Percentiles rank a stretch among this genome's conserved stretches.
Evolutionary conservation across 2,329 filamentous ascomycete species (phyloP).

Genomic region (Phaeosphaeriaceae sp.): DNA sequence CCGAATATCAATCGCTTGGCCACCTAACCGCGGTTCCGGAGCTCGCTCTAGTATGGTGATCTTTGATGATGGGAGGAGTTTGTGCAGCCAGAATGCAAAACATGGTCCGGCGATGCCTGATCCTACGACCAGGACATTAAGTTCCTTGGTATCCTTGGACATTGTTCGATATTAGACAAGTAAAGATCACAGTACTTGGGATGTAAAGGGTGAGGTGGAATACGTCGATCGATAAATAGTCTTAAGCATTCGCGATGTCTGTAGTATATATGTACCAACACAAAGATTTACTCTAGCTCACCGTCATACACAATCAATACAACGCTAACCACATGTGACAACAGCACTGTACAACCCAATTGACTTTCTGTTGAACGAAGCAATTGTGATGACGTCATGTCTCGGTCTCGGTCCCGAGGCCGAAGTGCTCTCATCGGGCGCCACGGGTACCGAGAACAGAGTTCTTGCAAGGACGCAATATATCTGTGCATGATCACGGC

Average conservation of each 20-base stretch:
- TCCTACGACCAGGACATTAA: conserved; percentile 38
- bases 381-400: not conserved
- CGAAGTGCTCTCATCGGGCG: not conserved
- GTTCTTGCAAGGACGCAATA: too few relatives aligned
- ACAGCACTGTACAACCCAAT: not conserved
- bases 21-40: conserved; percentile 52
- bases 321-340: not conserved
- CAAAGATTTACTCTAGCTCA: not conserved
- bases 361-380: not conserved
- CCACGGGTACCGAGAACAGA: too few relatives aligned
- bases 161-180: not conserved
- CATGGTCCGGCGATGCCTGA: conserved; percentile 44
- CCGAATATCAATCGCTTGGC: conserved; percentile 63
- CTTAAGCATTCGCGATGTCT: not conserved
- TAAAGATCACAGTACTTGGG: not conserved
- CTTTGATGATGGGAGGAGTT: conserved; percentile 32
- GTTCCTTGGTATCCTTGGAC: not conserved
- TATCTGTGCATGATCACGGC: too few relatives aligned
- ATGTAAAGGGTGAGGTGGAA: not conserved
- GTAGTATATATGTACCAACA: not conserved
- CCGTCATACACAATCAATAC: not conserved
- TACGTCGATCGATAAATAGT: not conserved
- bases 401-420: not conserved
- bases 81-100: conserved; percentile 61
- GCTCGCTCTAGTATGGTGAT: conserved; percentile 54